These are phyloP conservation scores for Sordariomycetes sp. DNA, from an alignment of 2,329 filamentous ascomycete genomes.

Conservation along the genomic window DNA sequence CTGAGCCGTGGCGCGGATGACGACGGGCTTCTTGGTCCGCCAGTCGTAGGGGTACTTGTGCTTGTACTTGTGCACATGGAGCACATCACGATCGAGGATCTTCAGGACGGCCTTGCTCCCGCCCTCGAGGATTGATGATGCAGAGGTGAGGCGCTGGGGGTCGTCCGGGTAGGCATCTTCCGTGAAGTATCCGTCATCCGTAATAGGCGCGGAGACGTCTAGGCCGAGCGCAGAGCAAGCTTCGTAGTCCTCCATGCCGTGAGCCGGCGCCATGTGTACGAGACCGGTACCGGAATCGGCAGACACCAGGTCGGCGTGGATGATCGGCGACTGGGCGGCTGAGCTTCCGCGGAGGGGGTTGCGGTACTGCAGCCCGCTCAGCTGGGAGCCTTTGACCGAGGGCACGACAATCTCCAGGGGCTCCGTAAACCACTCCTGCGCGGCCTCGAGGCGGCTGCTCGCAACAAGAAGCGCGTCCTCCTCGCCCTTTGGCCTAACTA, in stretches of 20 bases:
- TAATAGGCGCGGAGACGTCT: slow-evolving; percentile 68
- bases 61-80: slow-evolving; percentile 59
- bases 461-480: slow-evolving; percentile 60
- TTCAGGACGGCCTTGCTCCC: slow-evolving; percentile 62
- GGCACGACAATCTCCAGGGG: slow-evolving; percentile 39
- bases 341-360: slow-evolving; percentile 56
- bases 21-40: slow-evolving; percentile 87
- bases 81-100: slow-evolving; percentile 53
- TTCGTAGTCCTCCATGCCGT: slow-evolving; percentile 94
- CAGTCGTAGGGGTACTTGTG: slow-evolving; percentile 99
- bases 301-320: slow-evolving; percentile 83
- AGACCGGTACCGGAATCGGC: slow-evolving; percentile 84
- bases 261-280: slow-evolving; percentile 90
- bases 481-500: slow-evolving; percentile 42
- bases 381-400: slow-evolving; percentile 50
- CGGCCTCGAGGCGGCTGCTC: slow-evolving; percentile 53
- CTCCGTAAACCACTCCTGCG: slow-evolving; percentile 37
- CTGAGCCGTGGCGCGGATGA: slow-evolving; percentile 85
- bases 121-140: slow-evolving; percentile 59
- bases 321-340: slow-evolving; percentile 53
- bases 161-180: slow-evolving; percentile 64
- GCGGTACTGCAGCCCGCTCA: slow-evolving; percentile 57
- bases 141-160: slow-evolving; percentile 51
- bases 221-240: slow-evolving; percentile 63
- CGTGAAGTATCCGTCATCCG: slow-evolving; percentile 74